A percentile compares a stretch with the other conserved stretches of the same genome.
phyloP scores from a whole-genome alignment of 768 basidiomycete species.

The Boletus sp. region DNA sequence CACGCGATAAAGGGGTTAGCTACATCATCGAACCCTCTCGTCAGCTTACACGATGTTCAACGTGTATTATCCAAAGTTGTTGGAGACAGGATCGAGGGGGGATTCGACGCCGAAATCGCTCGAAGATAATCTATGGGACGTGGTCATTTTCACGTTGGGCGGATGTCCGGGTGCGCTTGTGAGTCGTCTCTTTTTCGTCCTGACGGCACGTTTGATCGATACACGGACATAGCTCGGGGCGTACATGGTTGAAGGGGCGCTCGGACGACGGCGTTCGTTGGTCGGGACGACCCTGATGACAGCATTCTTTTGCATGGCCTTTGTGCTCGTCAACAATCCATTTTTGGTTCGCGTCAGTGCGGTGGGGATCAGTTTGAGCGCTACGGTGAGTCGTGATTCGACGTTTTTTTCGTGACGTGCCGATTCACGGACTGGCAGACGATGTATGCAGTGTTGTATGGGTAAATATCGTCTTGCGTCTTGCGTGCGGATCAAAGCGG shows the following conservation, averaged over 20 bases:
- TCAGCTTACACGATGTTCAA: constrained; percentile 91
- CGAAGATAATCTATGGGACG: constrained; percentile 74
- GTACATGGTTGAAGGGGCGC: constrained; percentile 65
- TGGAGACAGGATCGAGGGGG: constrained; percentile 52
- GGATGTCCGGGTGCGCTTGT: constrained; percentile 85
- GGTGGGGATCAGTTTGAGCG: constrained; percentile 74
- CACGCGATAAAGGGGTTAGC: not conserved
- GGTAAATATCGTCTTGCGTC: constrained; percentile 28
- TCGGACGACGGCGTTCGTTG: constrained; percentile 73
- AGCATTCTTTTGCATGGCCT: constrained; percentile 68
- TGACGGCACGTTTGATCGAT: not conserved
- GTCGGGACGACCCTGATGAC: constrained; percentile 76
- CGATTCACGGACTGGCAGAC: constrained; percentile 39
- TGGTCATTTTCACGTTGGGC: constrained; percentile 81
- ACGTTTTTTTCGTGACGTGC: not conserved
- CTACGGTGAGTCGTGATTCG: constrained; percentile 41
- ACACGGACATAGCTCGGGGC: constrained; percentile 66
- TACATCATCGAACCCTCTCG: not conserved
- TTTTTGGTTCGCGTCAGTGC: constrained; percentile 65
- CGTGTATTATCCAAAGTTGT: constrained; percentile 81
- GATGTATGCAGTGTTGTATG: constrained; percentile 88
- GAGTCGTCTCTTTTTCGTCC: constrained; percentile 24
- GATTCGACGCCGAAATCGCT: constrained; percentile 42
- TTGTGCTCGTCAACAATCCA: constrained; percentile 56
- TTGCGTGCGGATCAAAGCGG: not conserved